Evolutionary conservation across 2,329 filamentous ascomycete genomes (phyloP).

Genomic region (Calonectria multiphialidica): DNA sequence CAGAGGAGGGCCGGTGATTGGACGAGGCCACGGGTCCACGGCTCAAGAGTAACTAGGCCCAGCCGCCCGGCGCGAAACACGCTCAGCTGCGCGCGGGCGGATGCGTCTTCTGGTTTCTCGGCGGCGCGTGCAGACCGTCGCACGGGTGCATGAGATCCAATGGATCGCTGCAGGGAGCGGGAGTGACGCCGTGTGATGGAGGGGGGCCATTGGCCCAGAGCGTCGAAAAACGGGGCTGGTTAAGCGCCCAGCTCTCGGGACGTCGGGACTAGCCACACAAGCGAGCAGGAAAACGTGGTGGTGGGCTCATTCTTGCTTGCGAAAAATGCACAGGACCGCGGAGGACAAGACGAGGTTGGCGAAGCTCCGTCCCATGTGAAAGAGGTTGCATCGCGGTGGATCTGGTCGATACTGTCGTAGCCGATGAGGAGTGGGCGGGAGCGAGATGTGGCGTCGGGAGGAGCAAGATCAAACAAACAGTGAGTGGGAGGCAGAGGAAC

Average conservation of each 20-base stretch:
- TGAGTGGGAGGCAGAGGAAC: neutral
- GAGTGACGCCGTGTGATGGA: neutral
- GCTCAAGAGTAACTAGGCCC: neutral
- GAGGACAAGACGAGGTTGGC: slow-evolving; percentile 11
- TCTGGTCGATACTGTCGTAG: neutral
- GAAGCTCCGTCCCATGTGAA: neutral
- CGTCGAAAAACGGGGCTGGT: neutral
- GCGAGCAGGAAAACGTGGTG: slow-evolving; percentile 9
- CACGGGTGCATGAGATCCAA: slow-evolving; percentile 19
- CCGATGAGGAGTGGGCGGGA: slow-evolving; percentile 8
- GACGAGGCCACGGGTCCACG: slow-evolving; percentile 4
- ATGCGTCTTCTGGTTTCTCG: neutral
- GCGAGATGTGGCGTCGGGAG: neutral
- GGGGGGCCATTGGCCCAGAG: slow-evolving; percentile 9
- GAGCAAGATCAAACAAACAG: slow-evolving; percentile 2
- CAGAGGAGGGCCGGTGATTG: slow-evolving; percentile 4
- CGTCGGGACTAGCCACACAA: neutral
- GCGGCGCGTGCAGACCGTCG: slow-evolving; percentile 18
- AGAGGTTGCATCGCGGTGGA: slow-evolving; percentile 16
- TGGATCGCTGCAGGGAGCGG: slow-evolving; percentile 16
- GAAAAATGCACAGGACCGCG: neutral
- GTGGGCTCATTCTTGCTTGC: slow-evolving; percentile 16
- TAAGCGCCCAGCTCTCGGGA: slow-evolving; percentile 17
- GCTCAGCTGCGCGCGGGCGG: slow-evolving; percentile 2
- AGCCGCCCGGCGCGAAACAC: slow-evolving; percentile 17